Evolutionary conservation across 108 stramenopile species (phyloP), one percentile per base, ranked within the genome.

Genomic region (Cafeteria roenbergensis): DNA sequence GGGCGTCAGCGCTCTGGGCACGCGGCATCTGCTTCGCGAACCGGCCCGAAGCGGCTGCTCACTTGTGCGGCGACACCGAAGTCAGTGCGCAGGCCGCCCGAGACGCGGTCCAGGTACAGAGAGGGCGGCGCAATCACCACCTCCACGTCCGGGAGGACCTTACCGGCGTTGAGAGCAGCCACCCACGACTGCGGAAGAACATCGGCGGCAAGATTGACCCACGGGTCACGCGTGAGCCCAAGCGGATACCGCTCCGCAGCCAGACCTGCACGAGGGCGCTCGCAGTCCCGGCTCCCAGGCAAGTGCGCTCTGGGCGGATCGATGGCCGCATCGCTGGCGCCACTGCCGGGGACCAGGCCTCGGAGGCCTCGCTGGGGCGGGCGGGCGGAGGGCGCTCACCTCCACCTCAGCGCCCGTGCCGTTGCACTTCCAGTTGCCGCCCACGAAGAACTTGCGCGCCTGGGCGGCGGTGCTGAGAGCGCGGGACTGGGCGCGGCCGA

Each of bases 391-490:
- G 28, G 25, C 26, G 37, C 53, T 61, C 32, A 55, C 64, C 22
- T 67, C 70, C 28, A 76, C 75, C 69, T 75, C 55, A n/a, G 72
- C 70, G 31, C 74, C 73, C 27, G 76, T 71, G n/a, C 79, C 79
- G 51, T 97, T 97, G 84, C 92, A 94, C 76, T 97, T 97, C 96
- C 95, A 97, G 89, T 97, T 97, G 48, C 95, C 95, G 14, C 95
- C 95, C 31, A 97, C 89, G 71, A 97, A 91, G 76, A 93, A 92
- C 80, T 94, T 90, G 57, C 90, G 87, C 14, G 84, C 87, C 64
- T 86, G 84, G 55, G 75, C 72, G 52, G 32, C 36, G 2, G 8
- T 35, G 59, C 17, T 27, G 59, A 28, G 59, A 21, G n/a, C n/a
- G n/a, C n/a, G n/a, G n/a, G n/a, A n/a, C n/a, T n/a, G n/a, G n/a